Conservation (phyloP, 257 asterid species). For the Primulina tabacum region DNA sequence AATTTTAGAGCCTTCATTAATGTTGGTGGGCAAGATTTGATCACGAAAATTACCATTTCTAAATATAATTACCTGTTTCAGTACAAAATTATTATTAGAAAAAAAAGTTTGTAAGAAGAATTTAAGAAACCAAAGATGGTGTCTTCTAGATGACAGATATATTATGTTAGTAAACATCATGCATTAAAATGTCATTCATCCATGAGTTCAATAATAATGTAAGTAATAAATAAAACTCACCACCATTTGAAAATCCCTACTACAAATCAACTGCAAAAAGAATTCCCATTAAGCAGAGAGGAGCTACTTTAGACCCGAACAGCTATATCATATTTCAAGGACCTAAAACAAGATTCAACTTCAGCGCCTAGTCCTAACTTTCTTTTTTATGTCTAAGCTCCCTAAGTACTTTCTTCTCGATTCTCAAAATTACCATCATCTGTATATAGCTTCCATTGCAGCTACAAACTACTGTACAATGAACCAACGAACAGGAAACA, state of each 20-base stretch:
- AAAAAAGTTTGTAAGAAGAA: too few relatives aligned
- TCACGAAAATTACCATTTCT: too few relatives aligned
- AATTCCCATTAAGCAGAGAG: constrained; percentile 25
- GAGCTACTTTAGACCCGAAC: background rate
- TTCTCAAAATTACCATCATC: constrained; percentile 26
- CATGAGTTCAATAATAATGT: background rate
- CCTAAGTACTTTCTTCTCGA: constrained; percentile 25
- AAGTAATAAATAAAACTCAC: background rate
- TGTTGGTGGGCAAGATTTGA: background rate
- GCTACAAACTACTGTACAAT: constrained; percentile 36
- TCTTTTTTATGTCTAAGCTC: constrained; percentile 22
- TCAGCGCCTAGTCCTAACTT: constrained; percentile 31
- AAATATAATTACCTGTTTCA: too few relatives aligned
- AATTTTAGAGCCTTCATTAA: background rate
- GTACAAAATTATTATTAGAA: too few relatives aligned
- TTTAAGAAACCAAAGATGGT: too few relatives aligned
- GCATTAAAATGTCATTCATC: background rate
- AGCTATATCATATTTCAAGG: constrained; percentile 2
- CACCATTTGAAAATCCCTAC: constrained; percentile 10
- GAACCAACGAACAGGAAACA: constrained; percentile 30
- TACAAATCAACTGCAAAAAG: constrained; percentile 28
- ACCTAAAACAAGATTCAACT: constrained; percentile 21
- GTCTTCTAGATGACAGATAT: too few relatives aligned
- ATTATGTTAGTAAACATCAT: too few relatives aligned
- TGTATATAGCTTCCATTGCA: constrained; percentile 21